Evolutionary conservation across 2,329 filamentous ascomycete species (phyloP).

Genomic region (Pseudohalonectria lignicola): DNA sequence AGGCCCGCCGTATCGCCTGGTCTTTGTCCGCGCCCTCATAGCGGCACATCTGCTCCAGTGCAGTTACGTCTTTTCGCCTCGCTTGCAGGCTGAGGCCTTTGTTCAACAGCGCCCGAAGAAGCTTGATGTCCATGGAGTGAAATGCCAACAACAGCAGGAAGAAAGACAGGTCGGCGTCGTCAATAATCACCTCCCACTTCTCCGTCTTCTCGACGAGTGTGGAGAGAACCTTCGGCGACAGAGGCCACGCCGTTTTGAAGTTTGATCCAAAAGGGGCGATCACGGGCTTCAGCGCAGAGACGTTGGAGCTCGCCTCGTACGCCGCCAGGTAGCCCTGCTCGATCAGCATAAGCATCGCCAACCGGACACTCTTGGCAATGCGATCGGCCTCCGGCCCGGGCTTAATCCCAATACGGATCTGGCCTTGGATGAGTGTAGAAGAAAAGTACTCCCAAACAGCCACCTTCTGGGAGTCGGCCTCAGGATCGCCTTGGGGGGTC

Average conservation of each 20-base stretch:
- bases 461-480: background rate
- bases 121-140: background rate
- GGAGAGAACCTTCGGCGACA: background rate
- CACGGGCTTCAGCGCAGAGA: background rate
- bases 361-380: background rate
- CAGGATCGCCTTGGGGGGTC: background rate
- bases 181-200: background rate
- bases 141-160: background rate
- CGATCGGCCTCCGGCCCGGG: background rate
- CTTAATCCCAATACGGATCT: background rate
- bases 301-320: background rate
- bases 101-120: background rate
- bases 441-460: background rate
- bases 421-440: background rate
- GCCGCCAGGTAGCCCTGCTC: background rate
- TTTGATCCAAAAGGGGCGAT: background rate
- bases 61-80: background rate
- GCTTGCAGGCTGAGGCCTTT: background rate
- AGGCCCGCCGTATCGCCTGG: background rate
- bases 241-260: no score
- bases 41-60: background rate
- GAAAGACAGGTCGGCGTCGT: background rate
- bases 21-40: background rate
- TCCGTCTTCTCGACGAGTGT: background rate
- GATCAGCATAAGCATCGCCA: background rate